Evolutionary conservation across 2,329 filamentous ascomycete genomes (phyloP), one percentile per base, ranked within the genome.

Genomic region (Ophiostoma sp.): DNA sequence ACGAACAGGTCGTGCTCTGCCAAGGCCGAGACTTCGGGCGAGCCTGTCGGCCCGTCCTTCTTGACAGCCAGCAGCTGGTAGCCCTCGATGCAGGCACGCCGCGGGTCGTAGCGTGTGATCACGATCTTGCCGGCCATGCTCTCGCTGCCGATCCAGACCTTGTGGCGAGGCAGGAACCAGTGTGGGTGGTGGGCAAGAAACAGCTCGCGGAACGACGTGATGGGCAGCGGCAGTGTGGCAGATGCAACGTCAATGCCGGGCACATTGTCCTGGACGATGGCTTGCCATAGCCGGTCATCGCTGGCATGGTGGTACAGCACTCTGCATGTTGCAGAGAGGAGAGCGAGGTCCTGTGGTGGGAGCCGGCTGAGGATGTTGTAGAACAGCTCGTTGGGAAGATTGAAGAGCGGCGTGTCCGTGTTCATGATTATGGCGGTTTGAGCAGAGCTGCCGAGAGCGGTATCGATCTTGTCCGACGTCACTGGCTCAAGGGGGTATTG

Each of bases 81-180:
- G 3, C 87, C 92, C 78, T 95, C 91, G 68, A 97, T 96, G 73
- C 87, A 88, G 16, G 89, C 90, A 60, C 86, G 82, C 4, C 85
- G 79, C 63, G 87, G 84, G 75, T 97, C 87, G 74, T 93, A 97
- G 12, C 90, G 87, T n/a, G 85, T 83, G 52, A 97, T 75, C 40
- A 96, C 83, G 58, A 97, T 77, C 75, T 89, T 90, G 0, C 93
- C 93, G 1, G 85, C 88, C 64, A 92, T 83, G 42, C 88, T 84
- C 2, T 82, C 83, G 76, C 97, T 92, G 69, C 87, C 85, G 75
- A 97, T 94, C 93, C 93, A 97, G 71, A 97, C 81, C 77, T 91
- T 93, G 75, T 91, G 82, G 66, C 85, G 87, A 0, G 91, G 83
- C 0, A 97, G 81, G 74, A 96, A 97, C 93, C 93, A 97, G 73